Base-by-base conservation (phyloP, 805 yeast genomes). In the Saturnispora diversa region DNA sequence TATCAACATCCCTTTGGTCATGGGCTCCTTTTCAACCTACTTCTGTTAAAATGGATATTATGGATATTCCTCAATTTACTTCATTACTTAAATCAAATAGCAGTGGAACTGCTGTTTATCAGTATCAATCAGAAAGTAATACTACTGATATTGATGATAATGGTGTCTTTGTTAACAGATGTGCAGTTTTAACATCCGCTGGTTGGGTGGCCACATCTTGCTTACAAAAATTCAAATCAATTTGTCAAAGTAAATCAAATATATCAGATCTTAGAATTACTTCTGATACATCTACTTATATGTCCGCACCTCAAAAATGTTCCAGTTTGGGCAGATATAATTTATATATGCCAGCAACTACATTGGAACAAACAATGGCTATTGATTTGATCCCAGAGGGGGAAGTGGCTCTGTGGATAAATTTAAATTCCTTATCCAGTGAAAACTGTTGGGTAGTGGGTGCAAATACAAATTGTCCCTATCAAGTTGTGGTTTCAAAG, bases 381-480 rank as follows among this genome's bases (percentile, higher is more conserved):
- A 42, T 45, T 1, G 31, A 40, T 3, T 31, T 43, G 3, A 29
- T 65, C 20, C 48, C 50, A 0, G 29, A 40, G 0, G 44, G 50
- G 3, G 55, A 60, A 12, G 58, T 49, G 11, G 72, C 74, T 0
- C 63, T 76, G 0, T 88, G 97, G 97, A 73, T 86, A 3, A 86
- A 85, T 59, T 50, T 86, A 47, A 88, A 90, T 55, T 84, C 88
- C 13, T 68, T 90, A 17, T 72, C 84, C 1, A 76, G 78, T 16
- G 61, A 70, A 3, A 72, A 76, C 40, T 88, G 97, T 54, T 90
- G 92, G 88, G 87, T 87, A 4, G 95, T 95, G 1, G 95, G 95
- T 0, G 75, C 85, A 0, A 68, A 74, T 45, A 80, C 90, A 0
- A 54, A 63, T 24, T 88, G 97, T 55, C 96, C 97, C 0, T 87